These are phyloP conservation scores for Picea glauca DNA, from an alignment of 75 land plant genomes.

Conservation along the genomic window DNA sequence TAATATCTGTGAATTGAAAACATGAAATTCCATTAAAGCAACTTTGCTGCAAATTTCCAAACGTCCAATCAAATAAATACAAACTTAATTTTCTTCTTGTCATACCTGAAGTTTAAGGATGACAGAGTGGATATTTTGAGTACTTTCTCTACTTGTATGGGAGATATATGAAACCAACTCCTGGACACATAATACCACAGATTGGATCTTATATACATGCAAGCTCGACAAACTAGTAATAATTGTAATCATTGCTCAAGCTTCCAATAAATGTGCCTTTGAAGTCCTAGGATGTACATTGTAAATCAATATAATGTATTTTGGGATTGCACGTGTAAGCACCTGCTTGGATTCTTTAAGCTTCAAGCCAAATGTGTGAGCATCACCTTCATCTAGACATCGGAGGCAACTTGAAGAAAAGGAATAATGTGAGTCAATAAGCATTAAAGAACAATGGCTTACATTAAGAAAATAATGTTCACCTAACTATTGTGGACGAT, in stretches of 20 bases:
- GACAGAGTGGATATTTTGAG: slow-evolving; percentile 71
- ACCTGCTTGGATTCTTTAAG: slow-evolving; percentile 79
- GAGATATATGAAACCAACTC: slow-evolving; percentile 57
- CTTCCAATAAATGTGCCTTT: neutral
- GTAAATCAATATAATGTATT: neutral
- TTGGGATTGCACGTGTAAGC: neutral
- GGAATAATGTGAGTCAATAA: neutral
- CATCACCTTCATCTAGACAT: slow-evolving; percentile 80
- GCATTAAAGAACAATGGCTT: neutral
- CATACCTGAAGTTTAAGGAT: slow-evolving; percentile 86
- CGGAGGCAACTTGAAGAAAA: slow-evolving; percentile 60
- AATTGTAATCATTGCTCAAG: neutral
- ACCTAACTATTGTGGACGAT: neutral
- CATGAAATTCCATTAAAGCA: neutral
- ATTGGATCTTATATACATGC: neutral
- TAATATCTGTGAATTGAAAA: slow-evolving; percentile 48
- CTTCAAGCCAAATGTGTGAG: slow-evolving; percentile 38
- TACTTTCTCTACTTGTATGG: slow-evolving; percentile 84
- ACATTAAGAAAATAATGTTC: neutral
- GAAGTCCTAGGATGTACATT: neutral
- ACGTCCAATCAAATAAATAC: neutral
- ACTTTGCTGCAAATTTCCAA: neutral
- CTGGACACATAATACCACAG: slow-evolving; percentile 22
- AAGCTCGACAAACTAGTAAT: neutral
- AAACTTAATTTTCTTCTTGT: neutral